Evolutionary conservation across 139 green algal genomes (phyloP), one percentile per base, ranked within the genome.

Genomic region (Parachlorella kessleri): DNA sequence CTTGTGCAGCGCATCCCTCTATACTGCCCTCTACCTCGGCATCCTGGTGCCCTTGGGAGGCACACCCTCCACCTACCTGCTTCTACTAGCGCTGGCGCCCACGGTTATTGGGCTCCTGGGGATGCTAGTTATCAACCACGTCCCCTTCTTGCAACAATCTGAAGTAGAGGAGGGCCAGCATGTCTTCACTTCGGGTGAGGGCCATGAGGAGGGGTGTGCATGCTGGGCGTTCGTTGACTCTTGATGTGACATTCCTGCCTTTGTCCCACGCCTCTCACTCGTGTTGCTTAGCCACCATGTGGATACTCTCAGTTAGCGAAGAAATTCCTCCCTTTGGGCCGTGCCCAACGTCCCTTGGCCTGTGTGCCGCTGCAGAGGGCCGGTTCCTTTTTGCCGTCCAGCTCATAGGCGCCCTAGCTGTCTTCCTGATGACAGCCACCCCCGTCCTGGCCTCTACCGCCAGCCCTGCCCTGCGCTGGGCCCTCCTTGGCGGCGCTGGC

Each of bases 11-110:
- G n/a, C n/a, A n/a, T n/a, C n/a, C n/a, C n/a, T n/a, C n/a, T n/a
- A n/a, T 72, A 83, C 88, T 18, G 86, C 81, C 10, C 70, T 92
- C 36, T 96, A 94, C 70, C 63, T 81, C 2, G 83, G 83, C 28
- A 76, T 82, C n/a, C 80, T 91, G 65, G 72, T 55, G 26, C 81
- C 81, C 0, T 48, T 87, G 40, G n/a, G n/a, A n/a, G n/a, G n/a
- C n/a, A n/a, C n/a, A n/a, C 78, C 81, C 26, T 37, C 75, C 37
- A 32, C 53, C 14, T 95, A 91, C 81, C 69, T 95, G n/a, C 39
- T 86, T 23, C 92, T 90, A 71, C 66, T 95, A 28, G 88, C 84
- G 0, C 21, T 89, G 10, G 70, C 75, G 0, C 89, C 90, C 0
- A 10, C 81, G 1, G 10, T 76, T 2, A 28, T 89, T 2, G 72